These are phyloP conservation scores for Drechslerella stenobrocha DNA, from an alignment of 2,329 filamentous ascomycete species.

Conservation along the genomic window DNA sequence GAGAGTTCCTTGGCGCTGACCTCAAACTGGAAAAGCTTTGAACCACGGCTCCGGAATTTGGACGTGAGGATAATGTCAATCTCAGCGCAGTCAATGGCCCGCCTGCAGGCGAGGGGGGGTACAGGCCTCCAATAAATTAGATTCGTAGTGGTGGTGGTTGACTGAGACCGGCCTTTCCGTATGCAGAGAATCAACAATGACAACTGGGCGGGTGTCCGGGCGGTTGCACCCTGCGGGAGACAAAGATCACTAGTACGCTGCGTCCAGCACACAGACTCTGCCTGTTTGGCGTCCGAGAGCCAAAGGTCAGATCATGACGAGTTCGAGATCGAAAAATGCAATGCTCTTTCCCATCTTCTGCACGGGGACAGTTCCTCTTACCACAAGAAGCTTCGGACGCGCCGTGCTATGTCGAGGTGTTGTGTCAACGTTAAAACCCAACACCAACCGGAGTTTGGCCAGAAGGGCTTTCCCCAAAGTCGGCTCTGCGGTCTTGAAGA, in stretches of 20 bases:
- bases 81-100: constrained; percentile 33
- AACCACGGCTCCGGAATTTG: constrained; percentile 45
- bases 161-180: constrained; percentile 47
- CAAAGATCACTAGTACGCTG: constrained; percentile 35
- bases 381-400: neutral
- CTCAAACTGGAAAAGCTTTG: constrained; percentile 47
- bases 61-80: constrained; percentile 29
- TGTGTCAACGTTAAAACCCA: neutral
- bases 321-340: too few relatives aligned
- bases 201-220: constrained; percentile 43
- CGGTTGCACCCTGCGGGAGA: constrained; percentile 44
- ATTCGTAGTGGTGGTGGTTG: constrained; percentile 32
- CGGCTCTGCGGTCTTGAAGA: constrained; percentile 17
- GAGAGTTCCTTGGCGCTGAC: constrained; percentile 16
- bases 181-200: constrained; percentile 47
- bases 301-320: too few relatives aligned
- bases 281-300: too few relatives aligned
- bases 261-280: constrained; percentile 22
- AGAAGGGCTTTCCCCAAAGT: constrained; percentile 9
- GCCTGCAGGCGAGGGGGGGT: constrained; percentile 34
- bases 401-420: neutral
- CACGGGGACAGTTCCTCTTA: neutral
- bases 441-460: neutral
- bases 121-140: constrained; percentile 42
- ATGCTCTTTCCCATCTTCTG: too few relatives aligned